Evolutionary conservation across 108 stramenopile genomes (phyloP).

Genomic region (Pseudonitzschia pungens): DNA sequence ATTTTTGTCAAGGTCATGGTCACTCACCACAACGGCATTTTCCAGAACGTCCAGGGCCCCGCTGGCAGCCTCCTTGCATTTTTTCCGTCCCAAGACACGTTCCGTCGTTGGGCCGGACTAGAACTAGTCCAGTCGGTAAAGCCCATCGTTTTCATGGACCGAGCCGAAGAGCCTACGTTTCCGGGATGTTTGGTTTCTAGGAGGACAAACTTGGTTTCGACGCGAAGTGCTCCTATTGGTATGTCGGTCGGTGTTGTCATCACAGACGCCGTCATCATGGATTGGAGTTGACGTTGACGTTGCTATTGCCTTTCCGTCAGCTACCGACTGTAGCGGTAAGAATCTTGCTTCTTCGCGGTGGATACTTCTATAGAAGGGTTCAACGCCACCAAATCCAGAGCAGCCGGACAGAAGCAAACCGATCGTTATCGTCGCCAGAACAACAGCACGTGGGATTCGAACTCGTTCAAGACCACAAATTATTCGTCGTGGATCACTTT

Average conservation of each 20-base stretch:
- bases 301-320: too few species aligned
- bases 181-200: constrained; percentile 49
- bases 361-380: too few species aligned
- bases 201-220: constrained; percentile 54
- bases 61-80: constrained; percentile 50
- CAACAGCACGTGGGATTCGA: too few species aligned
- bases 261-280: too few species aligned
- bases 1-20: neutral
- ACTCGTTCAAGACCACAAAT: too few species aligned
- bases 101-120: constrained; percentile 52
- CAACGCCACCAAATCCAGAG: too few species aligned
- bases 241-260: neutral
- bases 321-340: too few species aligned
- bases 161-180: constrained; percentile 65
- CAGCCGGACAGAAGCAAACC: too few species aligned
- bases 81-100: constrained; percentile 41
- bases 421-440: too few species aligned
- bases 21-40: constrained; percentile 9
- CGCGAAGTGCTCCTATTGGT: neutral
- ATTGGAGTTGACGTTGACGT: too few species aligned
- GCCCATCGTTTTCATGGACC: constrained; percentile 65
- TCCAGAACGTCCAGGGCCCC: constrained; percentile 56
- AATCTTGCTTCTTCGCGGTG: too few species aligned
- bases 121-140: constrained; percentile 47
- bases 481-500: too few species aligned